phyloP scores from a whole-genome alignment of 192 early-diverging fungal genomes.

The Rhizoclosmatium globosum region DNA sequence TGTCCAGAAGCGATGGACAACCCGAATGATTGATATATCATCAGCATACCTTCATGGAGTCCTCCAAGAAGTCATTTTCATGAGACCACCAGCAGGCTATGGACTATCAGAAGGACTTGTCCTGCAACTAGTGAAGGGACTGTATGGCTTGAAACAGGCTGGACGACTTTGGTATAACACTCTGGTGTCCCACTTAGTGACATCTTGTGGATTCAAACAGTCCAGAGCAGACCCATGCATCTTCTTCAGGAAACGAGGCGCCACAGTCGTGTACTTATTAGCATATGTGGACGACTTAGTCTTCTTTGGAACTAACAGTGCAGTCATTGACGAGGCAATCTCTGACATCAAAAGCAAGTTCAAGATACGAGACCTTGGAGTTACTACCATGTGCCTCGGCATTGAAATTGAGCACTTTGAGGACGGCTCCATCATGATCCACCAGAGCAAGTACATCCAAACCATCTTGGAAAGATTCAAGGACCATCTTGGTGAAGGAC shows the following conservation, averaged over 20 bases:
- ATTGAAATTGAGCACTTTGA: slow-evolving; percentile 6
- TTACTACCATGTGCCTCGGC: background rate
- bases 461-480: background rate
- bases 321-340: background rate
- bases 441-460: slow-evolving; percentile 20
- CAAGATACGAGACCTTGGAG: background rate
- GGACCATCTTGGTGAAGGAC: background rate
- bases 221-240: too few species aligned
- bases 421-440: slow-evolving; percentile 14
- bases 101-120: too few species aligned
- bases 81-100: background rate
- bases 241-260: too few species aligned
- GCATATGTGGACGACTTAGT: too few species aligned
- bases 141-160: too few species aligned
- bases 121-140: background rate
- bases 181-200: background rate
- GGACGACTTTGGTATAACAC: too few species aligned
- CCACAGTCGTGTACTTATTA: too few species aligned
- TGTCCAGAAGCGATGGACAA: background rate
- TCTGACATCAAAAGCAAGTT: background rate
- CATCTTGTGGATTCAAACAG: too few species aligned
- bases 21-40: background rate
- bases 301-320: background rate
- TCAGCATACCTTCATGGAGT: slow-evolving; percentile 1
- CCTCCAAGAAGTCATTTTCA: background rate